Conservation (phyloP, 108 stramenopile species). For the Cyclostephanos invisitatus region DNA sequence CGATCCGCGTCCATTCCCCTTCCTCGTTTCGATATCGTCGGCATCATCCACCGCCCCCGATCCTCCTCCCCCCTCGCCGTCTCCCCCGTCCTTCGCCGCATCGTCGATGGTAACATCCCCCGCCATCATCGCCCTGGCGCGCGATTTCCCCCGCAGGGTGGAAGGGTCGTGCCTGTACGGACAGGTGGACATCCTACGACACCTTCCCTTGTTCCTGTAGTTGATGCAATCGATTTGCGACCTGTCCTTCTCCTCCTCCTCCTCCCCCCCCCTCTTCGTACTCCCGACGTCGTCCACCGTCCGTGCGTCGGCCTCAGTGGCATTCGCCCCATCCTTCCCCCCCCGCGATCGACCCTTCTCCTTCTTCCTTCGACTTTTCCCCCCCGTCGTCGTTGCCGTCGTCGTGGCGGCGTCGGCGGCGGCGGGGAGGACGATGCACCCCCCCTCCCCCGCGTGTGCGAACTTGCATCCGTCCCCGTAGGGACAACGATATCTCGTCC, state of each 20-base stretch:
- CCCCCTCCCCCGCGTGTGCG: slow-evolving; percentile 67
- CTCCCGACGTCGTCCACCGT: slow-evolving; percentile 7
- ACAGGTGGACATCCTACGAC: slow-evolving; percentile 68
- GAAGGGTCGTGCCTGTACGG: slow-evolving; percentile 70
- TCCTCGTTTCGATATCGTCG: not conserved
- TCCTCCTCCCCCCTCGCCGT: not conserved
- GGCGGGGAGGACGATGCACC: slow-evolving; percentile 28
- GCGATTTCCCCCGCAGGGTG: slow-evolving; percentile 41
- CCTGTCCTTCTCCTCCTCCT: slow-evolving; percentile 18
- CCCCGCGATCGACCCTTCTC: slow-evolving; percentile 74
- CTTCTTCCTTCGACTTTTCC: slow-evolving; percentile 23
- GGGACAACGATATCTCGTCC: slow-evolving; percentile 68
- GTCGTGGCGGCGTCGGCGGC: not conserved
- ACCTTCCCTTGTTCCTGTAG: slow-evolving; percentile 84
- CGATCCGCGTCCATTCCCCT: not conserved
- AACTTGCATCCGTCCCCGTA: slow-evolving; percentile 79
- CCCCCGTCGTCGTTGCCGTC: slow-evolving; percentile 3
- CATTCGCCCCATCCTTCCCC: slow-evolving; percentile 66
- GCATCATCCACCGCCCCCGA: not conserved
- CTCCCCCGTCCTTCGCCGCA: slow-evolving; percentile 24
- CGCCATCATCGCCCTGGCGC: slow-evolving; percentile 43
- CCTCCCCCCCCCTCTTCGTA: too few relatives aligned
- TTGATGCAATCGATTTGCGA: slow-evolving; percentile 70
- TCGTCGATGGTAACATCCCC: slow-evolving; percentile 36
- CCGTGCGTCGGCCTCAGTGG: too few relatives aligned